Conservation (phyloP, 306 rosid species). For the Dicorynia guianensis region DNA sequence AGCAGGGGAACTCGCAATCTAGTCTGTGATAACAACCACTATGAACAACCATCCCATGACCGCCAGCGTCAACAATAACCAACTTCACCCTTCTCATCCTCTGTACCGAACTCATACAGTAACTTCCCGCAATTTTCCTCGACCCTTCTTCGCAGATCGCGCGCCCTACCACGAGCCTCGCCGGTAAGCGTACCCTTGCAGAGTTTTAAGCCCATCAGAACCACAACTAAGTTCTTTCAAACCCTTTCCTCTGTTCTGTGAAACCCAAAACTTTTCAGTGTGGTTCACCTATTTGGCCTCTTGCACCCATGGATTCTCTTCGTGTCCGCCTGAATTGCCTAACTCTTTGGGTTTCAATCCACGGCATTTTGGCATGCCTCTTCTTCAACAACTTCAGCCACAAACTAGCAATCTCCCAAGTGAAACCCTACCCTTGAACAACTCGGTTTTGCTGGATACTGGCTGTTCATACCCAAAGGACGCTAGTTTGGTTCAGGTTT, state of each 20-base stretch:
- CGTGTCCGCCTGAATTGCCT: conserved; percentile 38
- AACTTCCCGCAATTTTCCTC: conserved; percentile 49
- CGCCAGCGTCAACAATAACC: not conserved
- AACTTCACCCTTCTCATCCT: conserved; percentile 51
- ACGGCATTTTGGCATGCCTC: conserved; percentile 55
- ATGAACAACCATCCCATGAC: conserved; percentile 45
- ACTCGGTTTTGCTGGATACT: not conserved
- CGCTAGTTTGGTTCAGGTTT: conserved; percentile 35
- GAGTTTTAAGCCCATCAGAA: conserved; percentile 62
- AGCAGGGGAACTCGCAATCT: conserved; percentile 26
- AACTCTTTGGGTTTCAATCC: conserved; percentile 22
- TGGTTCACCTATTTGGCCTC: conserved; percentile 55
- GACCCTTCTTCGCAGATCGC: conserved; percentile 74
- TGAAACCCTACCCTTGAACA: conserved; percentile 24
- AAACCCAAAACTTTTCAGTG: conserved; percentile 63
- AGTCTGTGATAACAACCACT: conserved; percentile 55
- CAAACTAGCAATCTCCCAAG: conserved; percentile 41
- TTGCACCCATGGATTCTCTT: conserved; percentile 69
- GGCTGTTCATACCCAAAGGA: not conserved
- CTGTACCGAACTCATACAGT: conserved; percentile 62
- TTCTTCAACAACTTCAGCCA: conserved; percentile 64
- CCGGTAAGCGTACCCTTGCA: conserved; percentile 74
- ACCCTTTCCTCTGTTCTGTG: conserved; percentile 63
- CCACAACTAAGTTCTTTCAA: conserved; percentile 48
- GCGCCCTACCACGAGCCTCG: conserved; percentile 46